These are phyloP conservation scores for Aspergillus ochraceus DNA, from an alignment of 2,329 filamentous ascomycete genomes.

Conservation along the genomic window DNA sequence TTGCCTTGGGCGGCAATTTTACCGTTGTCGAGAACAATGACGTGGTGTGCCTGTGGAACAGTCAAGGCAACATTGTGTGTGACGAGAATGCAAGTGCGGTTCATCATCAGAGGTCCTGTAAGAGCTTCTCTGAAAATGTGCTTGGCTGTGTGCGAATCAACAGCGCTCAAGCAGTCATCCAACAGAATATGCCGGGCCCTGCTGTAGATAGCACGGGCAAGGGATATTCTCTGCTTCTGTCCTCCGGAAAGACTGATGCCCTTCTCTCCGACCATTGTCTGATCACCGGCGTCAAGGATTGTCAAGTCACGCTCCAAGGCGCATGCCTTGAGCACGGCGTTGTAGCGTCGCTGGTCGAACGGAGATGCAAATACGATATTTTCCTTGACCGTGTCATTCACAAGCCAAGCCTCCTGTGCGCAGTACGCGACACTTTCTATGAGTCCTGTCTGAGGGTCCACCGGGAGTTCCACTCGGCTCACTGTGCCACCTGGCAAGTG, in stretches of 20 bases:
- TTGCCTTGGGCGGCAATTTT: slow-evolving; percentile 74
- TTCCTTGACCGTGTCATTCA: slow-evolving; percentile 92
- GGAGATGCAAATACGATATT: slow-evolving; percentile 90
- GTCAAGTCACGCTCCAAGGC: slow-evolving; percentile 87
- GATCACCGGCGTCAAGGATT: slow-evolving; percentile 87
- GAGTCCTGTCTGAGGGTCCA: slow-evolving; percentile 79
- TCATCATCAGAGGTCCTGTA: slow-evolving; percentile 81
- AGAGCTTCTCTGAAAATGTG: slow-evolving; percentile 97
- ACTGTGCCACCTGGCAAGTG: slow-evolving; percentile 82
- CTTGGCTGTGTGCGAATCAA: slow-evolving; percentile 95
- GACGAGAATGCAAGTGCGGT: slow-evolving; percentile 89
- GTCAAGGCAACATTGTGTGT: slow-evolving; percentile 94
- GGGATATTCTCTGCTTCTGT: slow-evolving; percentile 94
- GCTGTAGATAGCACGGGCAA: slow-evolving; percentile 96
- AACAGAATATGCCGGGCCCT: slow-evolving; percentile 87
- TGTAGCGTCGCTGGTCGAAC: slow-evolving; percentile 79
- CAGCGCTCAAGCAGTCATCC: slow-evolving; percentile 93
- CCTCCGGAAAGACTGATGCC: slow-evolving; percentile 95
- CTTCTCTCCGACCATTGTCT: slow-evolving; percentile 94
- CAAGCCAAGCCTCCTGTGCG: slow-evolving; percentile 93
- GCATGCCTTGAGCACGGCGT: slow-evolving; percentile 84
- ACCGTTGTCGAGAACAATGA: slow-evolving; percentile 86
- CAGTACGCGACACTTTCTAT: slow-evolving; percentile 95
- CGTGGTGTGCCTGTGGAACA: slow-evolving; percentile 74
- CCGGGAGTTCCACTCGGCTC: slow-evolving; percentile 73